Percentiles rank a stretch among this genome's conserved stretches.
Evolutionary conservation across 305 asterid genomes (phyloP).

Genomic region (Fraxinus ornus): DNA sequence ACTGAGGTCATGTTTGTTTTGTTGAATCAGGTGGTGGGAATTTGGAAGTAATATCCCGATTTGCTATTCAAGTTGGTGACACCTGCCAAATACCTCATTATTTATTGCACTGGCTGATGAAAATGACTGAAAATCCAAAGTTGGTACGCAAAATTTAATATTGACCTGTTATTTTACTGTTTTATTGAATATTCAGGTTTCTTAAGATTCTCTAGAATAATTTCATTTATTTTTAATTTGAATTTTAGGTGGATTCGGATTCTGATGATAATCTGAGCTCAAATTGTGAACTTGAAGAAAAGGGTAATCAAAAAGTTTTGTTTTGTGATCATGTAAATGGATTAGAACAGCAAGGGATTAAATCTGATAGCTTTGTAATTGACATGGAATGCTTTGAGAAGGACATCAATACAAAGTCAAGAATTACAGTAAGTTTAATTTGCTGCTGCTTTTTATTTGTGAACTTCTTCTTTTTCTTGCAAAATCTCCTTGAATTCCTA

Average conservation of each 20-base stretch:
- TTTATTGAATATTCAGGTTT: slow-evolving; percentile 20
- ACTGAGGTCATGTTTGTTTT: slow-evolving; percentile 24
- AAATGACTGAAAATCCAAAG: slow-evolving; percentile 35
- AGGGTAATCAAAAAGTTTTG: slow-evolving; percentile 30
- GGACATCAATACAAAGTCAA: slow-evolving; percentile 51
- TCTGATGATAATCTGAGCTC: slow-evolving; percentile 31
- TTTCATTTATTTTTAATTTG: neutral
- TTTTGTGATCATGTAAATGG: slow-evolving; percentile 29
- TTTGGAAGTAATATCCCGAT: slow-evolving; percentile 18
- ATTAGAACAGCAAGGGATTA: slow-evolving; percentile 22
- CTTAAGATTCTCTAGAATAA: neutral
- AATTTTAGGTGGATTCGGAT: slow-evolving; percentile 37
- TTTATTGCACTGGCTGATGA: neutral
- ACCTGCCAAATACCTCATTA: slow-evolving; percentile 6
- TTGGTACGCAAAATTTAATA: slow-evolving; percentile 26
- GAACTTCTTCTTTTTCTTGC: neutral
- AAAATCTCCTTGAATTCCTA: neutral
- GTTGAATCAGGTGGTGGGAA: slow-evolving; percentile 28
- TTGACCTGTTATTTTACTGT: slow-evolving; percentile 24
- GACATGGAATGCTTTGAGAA: slow-evolving; percentile 71
- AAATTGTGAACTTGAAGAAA: slow-evolving; percentile 34
- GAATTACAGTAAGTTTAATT: slow-evolving; percentile 46
- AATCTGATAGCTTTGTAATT: slow-evolving; percentile 57
- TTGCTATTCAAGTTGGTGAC: slow-evolving; percentile 25
- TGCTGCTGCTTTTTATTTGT: neutral